Percentiles rank a stretch among this genome's conserved stretches.
These are phyloP conservation scores for Termitomyces sp. DNA, from an alignment of 768 basidiomycete genomes.

Conservation along the genomic window DNA sequence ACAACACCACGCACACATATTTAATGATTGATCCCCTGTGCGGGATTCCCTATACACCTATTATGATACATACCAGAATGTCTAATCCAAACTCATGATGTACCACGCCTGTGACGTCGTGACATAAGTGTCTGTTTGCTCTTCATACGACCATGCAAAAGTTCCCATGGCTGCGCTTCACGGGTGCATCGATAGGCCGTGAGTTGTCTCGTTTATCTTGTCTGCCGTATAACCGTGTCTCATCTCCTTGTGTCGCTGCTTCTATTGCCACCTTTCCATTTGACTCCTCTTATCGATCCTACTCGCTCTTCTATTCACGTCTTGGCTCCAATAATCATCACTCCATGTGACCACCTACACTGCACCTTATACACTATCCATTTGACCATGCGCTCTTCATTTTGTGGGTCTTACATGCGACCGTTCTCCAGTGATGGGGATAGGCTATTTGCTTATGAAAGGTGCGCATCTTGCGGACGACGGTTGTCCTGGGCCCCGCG, in stretches of 20 bases:
- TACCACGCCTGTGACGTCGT: not conserved
- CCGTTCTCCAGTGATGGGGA: slow-evolving; percentile 41
- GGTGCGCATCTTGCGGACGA: slow-evolving; percentile 33
- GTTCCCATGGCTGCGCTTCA: slow-evolving; percentile 59
- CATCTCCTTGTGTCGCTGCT: slow-evolving; percentile 3
- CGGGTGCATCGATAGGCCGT: slow-evolving; percentile 43
- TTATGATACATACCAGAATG: not conserved
- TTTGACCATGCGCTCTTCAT: slow-evolving; percentile 7
- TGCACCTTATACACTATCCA: not conserved
- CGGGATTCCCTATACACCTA: not conserved
- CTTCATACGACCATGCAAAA: slow-evolving; percentile 32
- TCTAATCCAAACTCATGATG: not conserved
- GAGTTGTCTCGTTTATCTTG: slow-evolving; percentile 28
- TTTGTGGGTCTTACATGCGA: slow-evolving; percentile 1
- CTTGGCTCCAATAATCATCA: not conserved
- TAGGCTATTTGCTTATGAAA: slow-evolving; percentile 60
- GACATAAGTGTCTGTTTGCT: not conserved
- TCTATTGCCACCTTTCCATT: not conserved
- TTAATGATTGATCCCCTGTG: not conserved
- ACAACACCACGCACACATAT: not conserved
- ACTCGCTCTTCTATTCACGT: not conserved
- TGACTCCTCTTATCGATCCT: slow-evolving; percentile 2
- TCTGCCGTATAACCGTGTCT: slow-evolving; percentile 7
- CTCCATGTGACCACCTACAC: slow-evolving; percentile 10
- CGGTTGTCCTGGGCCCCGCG: slow-evolving; percentile 5